A percentile compares a stretch with the other conserved stretches of the same genome.
Conservation (phyloP, 2,329 filamentous ascomycete species). For the Massarina eburnea region DNA sequence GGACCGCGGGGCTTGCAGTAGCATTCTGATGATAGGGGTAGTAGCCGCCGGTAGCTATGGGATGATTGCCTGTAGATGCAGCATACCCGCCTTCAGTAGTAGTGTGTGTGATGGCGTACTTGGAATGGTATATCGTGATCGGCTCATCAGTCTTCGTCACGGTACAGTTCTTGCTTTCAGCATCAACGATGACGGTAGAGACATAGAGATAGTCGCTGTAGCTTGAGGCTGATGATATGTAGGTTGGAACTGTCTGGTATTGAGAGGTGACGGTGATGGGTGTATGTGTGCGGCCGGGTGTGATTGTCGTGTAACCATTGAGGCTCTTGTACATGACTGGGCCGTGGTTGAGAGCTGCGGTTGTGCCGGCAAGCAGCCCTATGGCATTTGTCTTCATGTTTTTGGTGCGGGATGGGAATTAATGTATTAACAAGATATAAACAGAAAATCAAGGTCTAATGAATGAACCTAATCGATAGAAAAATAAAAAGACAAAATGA, state of each 20-base stretch:
- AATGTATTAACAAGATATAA: too few species aligned
- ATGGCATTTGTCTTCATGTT: constrained; percentile 19
- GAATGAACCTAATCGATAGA: too few species aligned
- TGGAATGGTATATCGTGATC: constrained; percentile 31
- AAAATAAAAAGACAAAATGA: too few species aligned
- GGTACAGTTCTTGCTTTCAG: constrained; percentile 24
- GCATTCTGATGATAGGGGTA: constrained; percentile 18
- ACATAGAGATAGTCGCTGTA: constrained; percentile 25
- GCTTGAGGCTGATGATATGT: constrained; percentile 10
- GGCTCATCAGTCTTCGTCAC: constrained; percentile 30
- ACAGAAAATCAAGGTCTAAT: too few species aligned
- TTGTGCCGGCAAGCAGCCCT: constrained; percentile 28
- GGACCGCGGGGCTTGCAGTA: constrained; percentile 11
- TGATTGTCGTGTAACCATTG: constrained; percentile 33
- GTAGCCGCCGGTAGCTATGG: constrained; percentile 9
- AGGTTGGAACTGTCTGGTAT: constrained; percentile 36
- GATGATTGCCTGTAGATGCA: constrained; percentile 6
- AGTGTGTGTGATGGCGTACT: constrained; percentile 25
- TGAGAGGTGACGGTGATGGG: constrained; percentile 35
- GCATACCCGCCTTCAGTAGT: constrained; percentile 4
- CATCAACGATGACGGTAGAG: constrained; percentile 31
- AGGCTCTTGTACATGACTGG: too few species aligned
- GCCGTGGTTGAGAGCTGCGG: constrained; percentile 23
- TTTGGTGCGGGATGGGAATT: too few species aligned
- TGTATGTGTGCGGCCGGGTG: constrained; percentile 26